Evolutionary conservation across 2,329 filamentous ascomycete genomes (phyloP).

Genomic region (Claviceps fusiformis): DNA sequence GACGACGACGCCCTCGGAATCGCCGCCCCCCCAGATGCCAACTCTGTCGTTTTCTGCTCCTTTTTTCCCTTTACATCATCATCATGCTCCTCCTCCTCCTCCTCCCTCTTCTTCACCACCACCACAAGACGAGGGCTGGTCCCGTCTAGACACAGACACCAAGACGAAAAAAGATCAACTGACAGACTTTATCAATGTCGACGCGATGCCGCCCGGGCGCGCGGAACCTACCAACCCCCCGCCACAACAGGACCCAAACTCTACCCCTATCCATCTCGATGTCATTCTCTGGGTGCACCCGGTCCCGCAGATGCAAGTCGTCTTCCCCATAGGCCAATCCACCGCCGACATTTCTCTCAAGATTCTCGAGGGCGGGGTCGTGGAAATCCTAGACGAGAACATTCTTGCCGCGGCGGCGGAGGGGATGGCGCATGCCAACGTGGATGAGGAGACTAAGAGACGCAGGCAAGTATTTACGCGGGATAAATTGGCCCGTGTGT

Average conservation of each 20-base stretch:
- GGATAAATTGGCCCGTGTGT: conserved; percentile 28
- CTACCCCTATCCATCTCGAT: conserved; percentile 26
- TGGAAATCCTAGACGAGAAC: conserved; percentile 47
- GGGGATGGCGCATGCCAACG: conserved; percentile 1
- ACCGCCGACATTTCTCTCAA: conserved; percentile 43
- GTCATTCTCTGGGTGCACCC: conserved; percentile 39
- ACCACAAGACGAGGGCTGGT: neutral
- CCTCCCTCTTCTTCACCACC: neutral
- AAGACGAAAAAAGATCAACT: conserved; percentile 20
- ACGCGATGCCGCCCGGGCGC: neutral
- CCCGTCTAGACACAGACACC: conserved; percentile 1
- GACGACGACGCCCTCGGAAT: conserved; percentile 10
- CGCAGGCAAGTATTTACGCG: conserved; percentile 24
- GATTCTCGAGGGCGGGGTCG: conserved; percentile 44
- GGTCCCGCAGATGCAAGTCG: conserved; percentile 34
- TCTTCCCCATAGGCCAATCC: conserved; percentile 36
- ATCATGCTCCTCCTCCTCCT: neutral
- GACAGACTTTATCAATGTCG: conserved; percentile 16
- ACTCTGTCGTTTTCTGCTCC: neutral
- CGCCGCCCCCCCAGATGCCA: neutral
- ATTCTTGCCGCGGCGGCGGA: conserved; percentile 14
- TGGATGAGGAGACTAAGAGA: conserved; percentile 9
- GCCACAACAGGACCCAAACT: neutral
- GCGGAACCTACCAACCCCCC: neutral
- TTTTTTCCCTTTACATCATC: neutral